These are phyloP conservation scores for Pleurotus citrinopileatus DNA, from an alignment of 768 basidiomycete species.

Conservation along the genomic window DNA sequence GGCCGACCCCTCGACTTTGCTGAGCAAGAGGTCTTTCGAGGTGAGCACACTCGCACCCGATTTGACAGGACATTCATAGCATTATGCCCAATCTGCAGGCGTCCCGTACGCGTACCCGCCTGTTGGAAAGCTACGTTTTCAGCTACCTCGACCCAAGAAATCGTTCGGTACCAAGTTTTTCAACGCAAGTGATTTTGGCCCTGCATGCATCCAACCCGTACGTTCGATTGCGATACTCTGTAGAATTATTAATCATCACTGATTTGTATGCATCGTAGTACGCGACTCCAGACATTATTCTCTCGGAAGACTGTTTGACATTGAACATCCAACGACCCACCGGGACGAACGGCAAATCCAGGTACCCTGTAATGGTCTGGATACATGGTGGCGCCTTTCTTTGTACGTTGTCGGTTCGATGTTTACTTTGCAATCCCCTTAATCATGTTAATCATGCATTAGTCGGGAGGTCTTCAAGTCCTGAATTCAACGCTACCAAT, in stretches of 20 bases:
- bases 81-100: slow-evolving; percentile 15
- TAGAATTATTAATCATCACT: too few relatives aligned
- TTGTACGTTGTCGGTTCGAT: too few relatives aligned
- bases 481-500: slow-evolving; percentile 28
- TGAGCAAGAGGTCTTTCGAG: background rate
- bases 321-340: slow-evolving; percentile 42
- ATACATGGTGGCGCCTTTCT: slow-evolving; percentile 14
- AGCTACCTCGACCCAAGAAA: slow-evolving; percentile 19
- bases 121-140: slow-evolving; percentile 23
- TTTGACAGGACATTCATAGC: background rate
- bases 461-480: slow-evolving; percentile 13
- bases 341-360: slow-evolving; percentile 10
- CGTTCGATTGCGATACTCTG: too few relatives aligned
- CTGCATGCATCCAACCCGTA: slow-evolving; percentile 22
- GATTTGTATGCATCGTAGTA: background rate
- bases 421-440: background rate
- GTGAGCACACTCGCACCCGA: background rate
- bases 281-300: background rate
- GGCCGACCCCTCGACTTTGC: background rate
- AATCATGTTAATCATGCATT: background rate
- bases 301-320: slow-evolving; percentile 44
- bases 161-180: slow-evolving; percentile 16
- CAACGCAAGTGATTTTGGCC: slow-evolving; percentile 22
- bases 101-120: slow-evolving; percentile 33
- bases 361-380: slow-evolving; percentile 11